Conservation (phyloP, 139 green algal species). For the Pseudopediastrum boryanum region DNA sequence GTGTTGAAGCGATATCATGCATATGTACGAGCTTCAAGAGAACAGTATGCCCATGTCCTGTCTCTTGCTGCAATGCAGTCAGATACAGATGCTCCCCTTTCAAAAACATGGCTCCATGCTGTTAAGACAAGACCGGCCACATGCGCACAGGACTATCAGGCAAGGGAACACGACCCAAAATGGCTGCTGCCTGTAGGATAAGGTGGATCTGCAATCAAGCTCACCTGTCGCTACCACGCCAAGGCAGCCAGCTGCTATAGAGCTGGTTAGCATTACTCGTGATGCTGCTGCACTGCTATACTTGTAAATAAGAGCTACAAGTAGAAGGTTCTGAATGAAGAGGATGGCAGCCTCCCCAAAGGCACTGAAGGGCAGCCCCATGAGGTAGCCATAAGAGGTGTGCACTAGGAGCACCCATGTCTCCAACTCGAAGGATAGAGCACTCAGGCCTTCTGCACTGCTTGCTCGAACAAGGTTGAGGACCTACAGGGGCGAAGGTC, state of each 20-base stretch:
- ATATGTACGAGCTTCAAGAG: no score
- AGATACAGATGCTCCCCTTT: no score
- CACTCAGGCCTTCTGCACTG: slow-evolving; percentile 73
- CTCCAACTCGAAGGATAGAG: slow-evolving; percentile 79
- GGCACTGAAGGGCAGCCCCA: slow-evolving; percentile 73
- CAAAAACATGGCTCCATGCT: no score
- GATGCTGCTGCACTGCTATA: slow-evolving; percentile 46
- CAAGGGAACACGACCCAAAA: no score
- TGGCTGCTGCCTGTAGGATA: no score
- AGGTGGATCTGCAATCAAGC: not conserved
- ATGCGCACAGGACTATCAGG: no score
- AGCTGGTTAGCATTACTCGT: not conserved
- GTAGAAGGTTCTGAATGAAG: slow-evolving; percentile 66
- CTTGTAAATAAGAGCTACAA: slow-evolving; percentile 76
- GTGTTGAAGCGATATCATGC: no score
- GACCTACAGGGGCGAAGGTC: slow-evolving; percentile 52
- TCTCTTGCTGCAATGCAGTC: no score
- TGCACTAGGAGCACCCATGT: slow-evolving; percentile 68
- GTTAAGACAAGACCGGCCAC: no score
- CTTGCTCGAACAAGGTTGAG: slow-evolving; percentile 47
- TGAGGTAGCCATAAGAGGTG: slow-evolving; percentile 71
- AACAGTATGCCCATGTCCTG: no score
- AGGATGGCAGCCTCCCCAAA: slow-evolving; percentile 75
- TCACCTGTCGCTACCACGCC: slow-evolving; percentile 28
- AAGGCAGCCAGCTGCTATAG: slow-evolving; percentile 14